A percentile compares a stretch with the other conserved stretches of the same genome.
These are phyloP conservation scores for Macaranga tanarius DNA, from an alignment of 441 rosid genomes.

Conservation along the genomic window DNA sequence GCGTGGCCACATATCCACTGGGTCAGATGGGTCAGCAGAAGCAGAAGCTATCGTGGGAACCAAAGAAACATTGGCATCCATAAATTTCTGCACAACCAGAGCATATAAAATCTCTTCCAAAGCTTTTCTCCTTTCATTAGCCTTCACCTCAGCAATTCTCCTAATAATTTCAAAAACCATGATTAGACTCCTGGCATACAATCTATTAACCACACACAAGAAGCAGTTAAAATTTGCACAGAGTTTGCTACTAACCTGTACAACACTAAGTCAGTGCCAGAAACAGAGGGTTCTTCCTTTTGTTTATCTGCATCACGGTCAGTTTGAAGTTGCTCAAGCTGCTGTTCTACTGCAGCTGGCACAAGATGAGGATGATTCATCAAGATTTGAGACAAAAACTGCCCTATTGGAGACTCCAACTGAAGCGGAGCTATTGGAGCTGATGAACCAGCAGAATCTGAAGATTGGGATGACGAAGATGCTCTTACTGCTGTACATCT, in stretches of 20 bases:
- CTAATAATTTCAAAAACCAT: constrained; percentile 33
- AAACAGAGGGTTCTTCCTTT: constrained; percentile 49
- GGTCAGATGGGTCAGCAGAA: constrained; percentile 52
- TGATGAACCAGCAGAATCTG: constrained; percentile 43
- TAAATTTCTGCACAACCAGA: constrained; percentile 83
- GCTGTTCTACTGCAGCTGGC: constrained; percentile 93
- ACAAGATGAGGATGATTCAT: constrained; percentile 85
- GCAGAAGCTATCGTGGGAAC: constrained; percentile 57
- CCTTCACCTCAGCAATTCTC: constrained; percentile 94
- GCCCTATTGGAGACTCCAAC: constrained; percentile 84
- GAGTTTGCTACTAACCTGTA: constrained; percentile 53
- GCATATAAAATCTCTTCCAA: constrained; percentile 88
- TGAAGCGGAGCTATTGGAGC: constrained; percentile 71
- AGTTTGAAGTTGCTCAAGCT: constrained; percentile 86
- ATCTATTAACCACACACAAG: neutral
- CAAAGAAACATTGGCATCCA: constrained; percentile 80
- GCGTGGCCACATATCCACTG: constrained; percentile 61
- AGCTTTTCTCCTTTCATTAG: constrained; percentile 69
- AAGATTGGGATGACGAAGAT: constrained; percentile 25
- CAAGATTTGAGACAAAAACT: constrained; percentile 77
- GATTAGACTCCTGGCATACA: neutral
- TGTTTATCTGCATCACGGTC: constrained; percentile 68
- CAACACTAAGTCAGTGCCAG: constrained; percentile 75
- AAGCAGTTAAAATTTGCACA: neutral
- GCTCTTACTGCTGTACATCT: constrained; percentile 49